Evolutionary conservation across 768 basidiomycete species (phyloP), one percentile per base, ranked within the genome.

Genomic region (Candolleomyces efflorescens): DNA sequence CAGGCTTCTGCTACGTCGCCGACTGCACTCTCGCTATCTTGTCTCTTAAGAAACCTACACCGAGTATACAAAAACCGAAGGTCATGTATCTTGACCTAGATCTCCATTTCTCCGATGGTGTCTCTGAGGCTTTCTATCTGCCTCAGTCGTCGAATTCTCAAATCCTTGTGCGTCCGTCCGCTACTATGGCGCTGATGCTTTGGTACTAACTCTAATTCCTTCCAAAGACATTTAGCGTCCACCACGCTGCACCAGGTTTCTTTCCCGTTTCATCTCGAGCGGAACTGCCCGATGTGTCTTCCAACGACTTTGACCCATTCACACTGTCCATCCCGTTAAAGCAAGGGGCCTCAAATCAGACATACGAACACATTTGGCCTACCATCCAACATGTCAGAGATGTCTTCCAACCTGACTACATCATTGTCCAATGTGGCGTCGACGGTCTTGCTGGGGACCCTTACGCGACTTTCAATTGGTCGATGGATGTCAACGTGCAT

Each of bases 1-100:
- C 90, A 3, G 95, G 95, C 0, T 98, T 91, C 71, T 98, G 95
- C 75, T 98, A 97, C 67, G 89, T 98, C 20, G 90, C 92, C 1
- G 95, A 98, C 67, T 86, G 89, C 55, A 82, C 94, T 10, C 80
- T 98, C 1, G 88, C 88, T 0, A 85, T 97, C 58, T 80, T 95
- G 56, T 75, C 81, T 3, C 78, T 97, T 44, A 85, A 82, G 61
- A 61, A 62, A 45, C 64, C 65, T n/a, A 44, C 67, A 17, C 23
- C 61, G 55, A 37, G 56, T 5, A 5, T 47, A 59, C 36, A 18
- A 55, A 23, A 45, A 54, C 77, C 82, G 0, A 82, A 89, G 2
- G 79, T 94, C 11, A 85, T 98, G 83, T 97, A 97, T 71, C 78
- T 98, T 50, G 95, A 98, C 67, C 73, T 98, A 9, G 95, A 98